A percentile compares a stretch with the other conserved stretches of the same genome.
Conservation (phyloP, 2,329 filamentous ascomycete genomes). For the Colletotrichum caudatum region DNA sequence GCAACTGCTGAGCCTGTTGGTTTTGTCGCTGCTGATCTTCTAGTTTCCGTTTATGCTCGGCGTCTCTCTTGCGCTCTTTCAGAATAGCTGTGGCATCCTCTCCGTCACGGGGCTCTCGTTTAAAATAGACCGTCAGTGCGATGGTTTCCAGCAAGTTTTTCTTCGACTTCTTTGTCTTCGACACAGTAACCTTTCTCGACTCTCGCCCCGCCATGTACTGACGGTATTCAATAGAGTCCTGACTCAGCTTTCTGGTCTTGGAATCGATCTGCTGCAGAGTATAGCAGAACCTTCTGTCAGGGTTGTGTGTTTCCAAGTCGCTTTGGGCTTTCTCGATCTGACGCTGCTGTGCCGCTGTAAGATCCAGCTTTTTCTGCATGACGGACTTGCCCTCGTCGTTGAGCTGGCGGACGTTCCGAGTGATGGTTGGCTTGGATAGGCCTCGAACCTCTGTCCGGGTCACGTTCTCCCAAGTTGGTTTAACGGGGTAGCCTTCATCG, state of each 20-base stretch:
- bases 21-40: conserved; percentile 26
- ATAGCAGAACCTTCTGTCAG: conserved; percentile 55
- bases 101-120: conserved; percentile 52
- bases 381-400: conserved; percentile 49
- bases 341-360: conserved; percentile 53
- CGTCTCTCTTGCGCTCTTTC: conserved; percentile 40
- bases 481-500: conserved; percentile 50
- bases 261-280: conserved; percentile 60
- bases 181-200: conserved; percentile 24
- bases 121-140: conserved; percentile 61
- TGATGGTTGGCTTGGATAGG: conserved; percentile 54
- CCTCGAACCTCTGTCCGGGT: conserved; percentile 50
- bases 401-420: conserved; percentile 53
- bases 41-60: conserved; percentile 28
- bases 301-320: conserved; percentile 51
- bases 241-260: conserved; percentile 48
- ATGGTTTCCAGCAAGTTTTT: conserved; percentile 51
- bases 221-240: conserved; percentile 37
- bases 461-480: conserved; percentile 57
- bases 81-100: conserved; percentile 46
- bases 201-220: conserved; percentile 30
- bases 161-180: conserved; percentile 46
- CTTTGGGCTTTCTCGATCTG: conserved; percentile 57
- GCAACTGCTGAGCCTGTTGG: conserved; percentile 14
- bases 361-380: conserved; percentile 53